Evolutionary conservation across 352 stramenopile genomes (phyloP).

Genomic region (Globisporangium sylvaticum): DNA sequence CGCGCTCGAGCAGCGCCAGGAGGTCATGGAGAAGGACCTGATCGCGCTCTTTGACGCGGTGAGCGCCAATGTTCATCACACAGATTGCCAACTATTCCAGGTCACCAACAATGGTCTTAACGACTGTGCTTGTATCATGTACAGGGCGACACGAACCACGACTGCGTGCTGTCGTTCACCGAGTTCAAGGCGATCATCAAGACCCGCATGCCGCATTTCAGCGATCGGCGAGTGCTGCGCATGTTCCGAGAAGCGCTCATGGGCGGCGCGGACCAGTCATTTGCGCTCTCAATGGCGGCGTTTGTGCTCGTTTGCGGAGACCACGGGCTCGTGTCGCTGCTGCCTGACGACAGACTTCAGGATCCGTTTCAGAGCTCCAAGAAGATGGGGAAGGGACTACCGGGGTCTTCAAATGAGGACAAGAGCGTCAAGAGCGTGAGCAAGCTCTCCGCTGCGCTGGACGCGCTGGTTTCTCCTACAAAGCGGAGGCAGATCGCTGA

Average conservation of each 20-base stretch:
- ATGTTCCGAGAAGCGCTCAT: conserved; percentile 79
- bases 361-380: conserved; percentile 34
- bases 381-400: background rate
- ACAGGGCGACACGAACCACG: conserved; percentile 59
- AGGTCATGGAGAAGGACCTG: conserved; percentile 50
- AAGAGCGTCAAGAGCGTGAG: background rate
- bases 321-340: conserved; percentile 61
- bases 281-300: conserved; percentile 64
- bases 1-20: conserved; percentile 50
- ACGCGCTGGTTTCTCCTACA: conserved; percentile 6
- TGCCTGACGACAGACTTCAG: conserved; percentile 52
- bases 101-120: background rate
- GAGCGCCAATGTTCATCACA: background rate
- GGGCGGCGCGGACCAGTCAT: conserved; percentile 56
- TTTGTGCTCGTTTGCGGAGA: conserved; percentile 71
- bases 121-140: background rate
- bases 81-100: background rate
- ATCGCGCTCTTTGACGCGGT: conserved; percentile 44
- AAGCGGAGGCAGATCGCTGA: background rate
- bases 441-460: conserved; percentile 1
- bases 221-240: conserved; percentile 58
- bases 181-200: conserved; percentile 68
- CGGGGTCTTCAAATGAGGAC: background rate
- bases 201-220: conserved; percentile 52
- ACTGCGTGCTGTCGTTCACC: conserved; percentile 60